Evolutionary conservation across 2,329 filamentous ascomycete species (phyloP).

Genomic region (Talaromyces sp.): DNA sequence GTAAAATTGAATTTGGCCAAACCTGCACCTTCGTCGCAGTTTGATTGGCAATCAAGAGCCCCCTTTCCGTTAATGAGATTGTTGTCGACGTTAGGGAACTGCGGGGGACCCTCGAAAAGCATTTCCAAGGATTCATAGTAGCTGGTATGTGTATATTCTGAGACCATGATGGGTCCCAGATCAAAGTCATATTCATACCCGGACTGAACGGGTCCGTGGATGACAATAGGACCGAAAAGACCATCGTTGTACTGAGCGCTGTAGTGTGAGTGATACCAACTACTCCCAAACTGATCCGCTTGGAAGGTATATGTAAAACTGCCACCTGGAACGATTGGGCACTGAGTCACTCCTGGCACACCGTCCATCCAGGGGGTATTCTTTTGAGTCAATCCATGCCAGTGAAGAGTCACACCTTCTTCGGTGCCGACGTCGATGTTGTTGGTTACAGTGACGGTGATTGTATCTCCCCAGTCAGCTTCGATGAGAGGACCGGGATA

Average conservation of each 20-base stretch:
- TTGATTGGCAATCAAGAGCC: neutral
- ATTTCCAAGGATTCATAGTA: neutral
- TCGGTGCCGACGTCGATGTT: neutral
- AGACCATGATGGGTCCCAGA: neutral
- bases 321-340: constrained; percentile 43
- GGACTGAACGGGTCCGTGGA: constrained; percentile 53
- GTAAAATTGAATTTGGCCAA: neutral
- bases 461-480: constrained; percentile 27
- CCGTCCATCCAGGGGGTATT: constrained; percentile 43
- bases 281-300: constrained; percentile 38
- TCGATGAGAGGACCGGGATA: constrained; percentile 30
- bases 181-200: neutral
- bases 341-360: constrained; percentile 42
- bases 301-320: constrained; percentile 40
- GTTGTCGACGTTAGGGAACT: neutral
- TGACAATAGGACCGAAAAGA: constrained; percentile 63
- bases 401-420: constrained; percentile 31
- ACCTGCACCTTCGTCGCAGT: neutral
- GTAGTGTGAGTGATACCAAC: constrained; percentile 41
- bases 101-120: neutral
- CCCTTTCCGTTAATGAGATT: neutral
- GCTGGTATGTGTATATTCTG: neutral
- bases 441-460: constrained; percentile 22
- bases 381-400: constrained; percentile 39
- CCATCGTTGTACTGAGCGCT: constrained; percentile 64